Conservation (phyloP, 768 basidiomycete genomes). For the Leccinum obscurum region DNA sequence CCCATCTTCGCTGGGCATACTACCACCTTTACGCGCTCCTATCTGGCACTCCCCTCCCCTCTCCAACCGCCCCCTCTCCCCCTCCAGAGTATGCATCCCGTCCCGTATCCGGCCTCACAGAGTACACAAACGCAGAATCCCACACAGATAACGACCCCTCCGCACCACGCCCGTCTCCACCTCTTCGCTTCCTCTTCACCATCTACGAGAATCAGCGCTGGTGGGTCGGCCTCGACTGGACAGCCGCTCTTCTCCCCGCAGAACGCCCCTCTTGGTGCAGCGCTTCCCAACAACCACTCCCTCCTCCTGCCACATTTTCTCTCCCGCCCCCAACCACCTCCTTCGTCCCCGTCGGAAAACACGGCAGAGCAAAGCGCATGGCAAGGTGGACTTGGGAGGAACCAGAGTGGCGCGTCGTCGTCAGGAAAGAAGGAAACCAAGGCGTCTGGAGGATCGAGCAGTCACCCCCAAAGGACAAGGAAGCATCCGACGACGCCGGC, state of each 20-base stretch:
- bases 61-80: slow-evolving; percentile 34
- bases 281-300: slow-evolving; percentile 54
- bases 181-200: slow-evolving; percentile 81
- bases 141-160: slow-evolving; percentile 12
- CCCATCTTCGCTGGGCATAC: slow-evolving; percentile 63
- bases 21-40: slow-evolving; percentile 54
- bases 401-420: slow-evolving; percentile 82
- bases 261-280: slow-evolving; percentile 90
- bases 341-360: slow-evolving; percentile 50
- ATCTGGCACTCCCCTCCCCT: slow-evolving; percentile 54
- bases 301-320: slow-evolving; percentile 68
- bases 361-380: slow-evolving; percentile 60
- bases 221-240: slow-evolving; percentile 99
- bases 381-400: slow-evolving; percentile 92
- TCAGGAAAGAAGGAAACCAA: slow-evolving; percentile 53
- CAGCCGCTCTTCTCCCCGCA: slow-evolving; percentile 83
- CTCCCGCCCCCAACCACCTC: slow-evolving; percentile 64
- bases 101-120: slow-evolving; percentile 22
- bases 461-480: slow-evolving; percentile 50
- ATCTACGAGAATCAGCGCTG: slow-evolving; percentile 93
- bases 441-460: slow-evolving; percentile 57
- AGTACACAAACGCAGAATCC: slow-evolving; percentile 19
- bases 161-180: slow-evolving; percentile 24
- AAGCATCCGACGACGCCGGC: slow-evolving; percentile 44
- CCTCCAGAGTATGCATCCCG: slow-evolving; percentile 31